Conservation (phyloP, 2,329 filamentous ascomycete genomes). For the Dryadomyces quercivorus region DNA sequence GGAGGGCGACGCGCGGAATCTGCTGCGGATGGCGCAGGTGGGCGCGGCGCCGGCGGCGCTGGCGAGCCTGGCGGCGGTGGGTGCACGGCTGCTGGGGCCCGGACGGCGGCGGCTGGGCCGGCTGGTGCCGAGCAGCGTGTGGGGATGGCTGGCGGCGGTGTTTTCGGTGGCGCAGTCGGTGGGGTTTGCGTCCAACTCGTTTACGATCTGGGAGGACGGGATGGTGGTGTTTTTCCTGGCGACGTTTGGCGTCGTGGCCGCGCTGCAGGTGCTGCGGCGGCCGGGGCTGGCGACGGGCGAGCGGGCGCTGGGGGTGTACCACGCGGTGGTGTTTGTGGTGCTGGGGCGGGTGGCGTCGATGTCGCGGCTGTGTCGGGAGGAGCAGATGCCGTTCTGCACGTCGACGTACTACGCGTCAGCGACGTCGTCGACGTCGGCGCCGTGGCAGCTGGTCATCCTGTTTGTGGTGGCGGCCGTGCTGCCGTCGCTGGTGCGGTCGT, state of each 20-base stretch:
- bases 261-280: conserved; percentile 64
- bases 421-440: conserved; percentile 81
- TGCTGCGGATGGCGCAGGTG: conserved; percentile 20
- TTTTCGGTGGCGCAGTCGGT: conserved; percentile 81
- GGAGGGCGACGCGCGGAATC: not conserved
- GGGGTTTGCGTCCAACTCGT: conserved; percentile 95
- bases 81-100: conserved; percentile 29
- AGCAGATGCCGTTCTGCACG: conserved; percentile 94
- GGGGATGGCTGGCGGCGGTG: conserved; percentile 75
- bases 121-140: conserved; percentile 60
- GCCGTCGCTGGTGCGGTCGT: conserved; percentile 65
- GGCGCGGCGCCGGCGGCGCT: conserved; percentile 30
- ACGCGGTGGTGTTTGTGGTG: conserved; percentile 71
- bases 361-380: conserved; percentile 87
- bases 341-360: conserved; percentile 72
- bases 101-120: conserved; percentile 29
- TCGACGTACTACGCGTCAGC: conserved; percentile 93
- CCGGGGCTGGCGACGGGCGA: conserved; percentile 42
- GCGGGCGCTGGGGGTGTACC: conserved; percentile 66
- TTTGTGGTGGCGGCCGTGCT: conserved; percentile 60
- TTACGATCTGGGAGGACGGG: conserved; percentile 96
- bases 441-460: conserved; percentile 78
- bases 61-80: conserved; percentile 29
- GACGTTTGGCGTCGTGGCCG: conserved; percentile 70
- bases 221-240: conserved; percentile 85